These are phyloP conservation scores for Cyphellophora attinorum DNA, from an alignment of 2,329 filamentous ascomycete species.

Conservation along the genomic window DNA sequence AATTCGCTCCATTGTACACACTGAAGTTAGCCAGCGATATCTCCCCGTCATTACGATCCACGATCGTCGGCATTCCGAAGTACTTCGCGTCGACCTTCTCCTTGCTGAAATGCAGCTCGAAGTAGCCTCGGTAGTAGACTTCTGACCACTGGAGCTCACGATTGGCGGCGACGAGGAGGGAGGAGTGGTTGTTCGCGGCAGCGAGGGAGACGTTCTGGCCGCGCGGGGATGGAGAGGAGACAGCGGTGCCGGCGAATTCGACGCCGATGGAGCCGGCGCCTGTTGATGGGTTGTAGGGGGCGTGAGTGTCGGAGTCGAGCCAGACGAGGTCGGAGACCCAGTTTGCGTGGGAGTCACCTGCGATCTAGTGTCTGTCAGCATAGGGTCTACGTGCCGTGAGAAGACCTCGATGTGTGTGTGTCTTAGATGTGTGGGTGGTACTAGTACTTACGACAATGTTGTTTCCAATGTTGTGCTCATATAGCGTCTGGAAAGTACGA, in stretches of 20 bases:
- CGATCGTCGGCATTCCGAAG: constrained; percentile 54
- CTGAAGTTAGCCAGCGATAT: constrained; percentile 62
- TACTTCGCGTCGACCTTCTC: constrained; percentile 53
- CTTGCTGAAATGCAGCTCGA: constrained; percentile 50
- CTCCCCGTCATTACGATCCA: constrained; percentile 52
- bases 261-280: constrained; percentile 50
- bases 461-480: constrained; percentile 59
- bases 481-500: constrained; percentile 57
- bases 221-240: constrained; percentile 50
- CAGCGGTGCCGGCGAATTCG: constrained; percentile 58
- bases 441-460: too few relatives aligned
- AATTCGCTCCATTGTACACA: constrained; percentile 52
- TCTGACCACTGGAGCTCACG: constrained; percentile 64
- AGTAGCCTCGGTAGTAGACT: constrained; percentile 65
- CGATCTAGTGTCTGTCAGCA: too few relatives aligned
- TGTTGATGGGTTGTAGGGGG: constrained; percentile 43
- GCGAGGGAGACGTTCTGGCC: constrained; percentile 50
- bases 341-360: constrained; percentile 59
- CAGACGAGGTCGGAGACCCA: constrained; percentile 55
- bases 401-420: too few relatives aligned
- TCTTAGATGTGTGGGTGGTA: too few relatives aligned
- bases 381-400: too few relatives aligned
- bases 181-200: constrained; percentile 38
- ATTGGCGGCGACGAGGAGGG: constrained; percentile 42
- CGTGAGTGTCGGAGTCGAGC: constrained; percentile 38